These are phyloP conservation scores for Aspergillus carlsbadensis DNA, from an alignment of 495 filamentous ascomycete genomes.

Conservation along the genomic window DNA sequence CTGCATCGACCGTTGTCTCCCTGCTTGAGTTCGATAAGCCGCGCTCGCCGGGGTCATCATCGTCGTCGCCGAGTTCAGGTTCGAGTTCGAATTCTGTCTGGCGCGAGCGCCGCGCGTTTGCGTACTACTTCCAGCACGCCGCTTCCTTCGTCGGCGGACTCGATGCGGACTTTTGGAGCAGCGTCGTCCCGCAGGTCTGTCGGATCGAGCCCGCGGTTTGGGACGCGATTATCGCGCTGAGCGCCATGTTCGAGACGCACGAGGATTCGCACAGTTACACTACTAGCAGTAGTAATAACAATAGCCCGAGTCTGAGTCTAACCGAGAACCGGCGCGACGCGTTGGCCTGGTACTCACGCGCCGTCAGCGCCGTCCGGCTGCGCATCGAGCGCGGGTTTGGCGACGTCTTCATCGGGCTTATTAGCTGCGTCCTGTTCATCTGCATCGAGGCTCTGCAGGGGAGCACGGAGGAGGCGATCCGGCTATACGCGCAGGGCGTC, in stretches of 20 bases:
- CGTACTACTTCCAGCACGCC: slow-evolving; percentile 37
- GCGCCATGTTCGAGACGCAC: slow-evolving; percentile 49
- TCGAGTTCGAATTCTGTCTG: too few species aligned
- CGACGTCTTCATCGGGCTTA: slow-evolving; percentile 39
- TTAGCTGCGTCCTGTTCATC: slow-evolving; percentile 58
- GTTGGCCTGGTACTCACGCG: slow-evolving; percentile 41
- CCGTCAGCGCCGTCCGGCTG: slow-evolving; percentile 49
- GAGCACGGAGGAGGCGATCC: slow-evolving; percentile 26
- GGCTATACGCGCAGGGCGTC: slow-evolving; percentile 37
- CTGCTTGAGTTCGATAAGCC: too few species aligned
- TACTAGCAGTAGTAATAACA: too few species aligned
- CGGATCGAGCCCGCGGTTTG: slow-evolving; percentile 57
- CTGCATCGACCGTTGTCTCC: too few species aligned
- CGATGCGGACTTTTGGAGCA: slow-evolving; percentile 56
- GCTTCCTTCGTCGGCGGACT: slow-evolving; percentile 36
- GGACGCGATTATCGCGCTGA: slow-evolving; percentile 56
- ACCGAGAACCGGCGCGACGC: slow-evolving; percentile 42
- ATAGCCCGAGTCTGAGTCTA: too few species aligned
- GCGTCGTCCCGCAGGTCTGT: slow-evolving; percentile 54
- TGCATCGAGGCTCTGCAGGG: slow-evolving; percentile 57
- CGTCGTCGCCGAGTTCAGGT: slow-evolving; percentile 8
- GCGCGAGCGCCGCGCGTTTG: slow-evolving; percentile 42
- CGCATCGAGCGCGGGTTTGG: slow-evolving; percentile 37
- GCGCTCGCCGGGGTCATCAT: background rate
- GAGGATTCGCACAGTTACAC: slow-evolving; percentile 19